phyloP scores from a whole-genome alignment of 2,329 filamentous ascomycete species.

The Talaromyces sp. region DNA sequence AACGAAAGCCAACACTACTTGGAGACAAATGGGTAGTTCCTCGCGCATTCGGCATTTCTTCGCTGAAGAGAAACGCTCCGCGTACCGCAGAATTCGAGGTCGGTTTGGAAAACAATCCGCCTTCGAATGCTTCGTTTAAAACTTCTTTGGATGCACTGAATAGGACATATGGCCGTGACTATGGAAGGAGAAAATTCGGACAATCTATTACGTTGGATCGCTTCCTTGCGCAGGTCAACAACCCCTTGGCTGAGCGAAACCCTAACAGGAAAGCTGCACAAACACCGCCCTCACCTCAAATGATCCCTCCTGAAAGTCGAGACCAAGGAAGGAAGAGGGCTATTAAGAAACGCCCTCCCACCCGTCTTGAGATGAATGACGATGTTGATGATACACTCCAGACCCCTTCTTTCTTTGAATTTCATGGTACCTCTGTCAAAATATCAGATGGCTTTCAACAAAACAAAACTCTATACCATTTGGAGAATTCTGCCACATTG shows the following conservation, averaged over 20 bases:
- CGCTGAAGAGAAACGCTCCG: slow-evolving; percentile 27
- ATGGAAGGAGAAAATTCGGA: slow-evolving; percentile 12
- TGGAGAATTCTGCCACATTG: slow-evolving; percentile 43
- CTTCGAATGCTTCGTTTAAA: slow-evolving; percentile 22
- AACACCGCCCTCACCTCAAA: not conserved
- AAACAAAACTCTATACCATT: slow-evolving; percentile 29
- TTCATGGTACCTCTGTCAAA: not conserved
- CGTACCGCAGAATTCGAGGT: slow-evolving; percentile 30
- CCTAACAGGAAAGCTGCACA: not conserved
- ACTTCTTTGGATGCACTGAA: slow-evolving; percentile 28
- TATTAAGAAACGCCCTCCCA: slow-evolving; percentile 20
- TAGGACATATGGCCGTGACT: slow-evolving; percentile 21
- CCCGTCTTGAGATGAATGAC: slow-evolving; percentile 1
- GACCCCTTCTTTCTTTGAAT: slow-evolving; percentile 1
- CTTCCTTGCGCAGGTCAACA: slow-evolving; percentile 23
- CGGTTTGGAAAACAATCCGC: slow-evolving; percentile 8
- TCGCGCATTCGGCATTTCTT: slow-evolving; percentile 29
- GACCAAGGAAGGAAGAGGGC: not conserved
- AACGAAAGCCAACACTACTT: not conserved
- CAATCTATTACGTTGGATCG: slow-evolving; percentile 30
- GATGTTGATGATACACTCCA: slow-evolving; percentile 5
- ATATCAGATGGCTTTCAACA: slow-evolving; percentile 28
- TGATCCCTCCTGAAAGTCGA: not conserved
- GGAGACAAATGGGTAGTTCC: slow-evolving; percentile 29
- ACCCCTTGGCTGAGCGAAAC: slow-evolving; percentile 3